These are phyloP conservation scores for Mucor saturninus DNA, from an alignment of 371 early-diverging fungal species.

Conservation along the genomic window DNA sequence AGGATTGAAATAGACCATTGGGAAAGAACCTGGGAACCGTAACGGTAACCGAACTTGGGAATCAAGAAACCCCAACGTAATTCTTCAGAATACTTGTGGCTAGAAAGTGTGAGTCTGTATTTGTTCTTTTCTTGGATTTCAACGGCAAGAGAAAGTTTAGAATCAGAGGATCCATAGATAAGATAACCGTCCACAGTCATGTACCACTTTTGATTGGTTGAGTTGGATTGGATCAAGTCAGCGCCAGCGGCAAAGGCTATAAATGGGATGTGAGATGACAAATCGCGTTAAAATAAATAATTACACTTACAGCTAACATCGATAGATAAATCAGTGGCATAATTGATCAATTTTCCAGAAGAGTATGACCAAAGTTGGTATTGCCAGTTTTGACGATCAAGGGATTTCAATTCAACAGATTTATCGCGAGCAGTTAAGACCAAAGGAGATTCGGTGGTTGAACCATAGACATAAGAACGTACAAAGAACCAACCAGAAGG, in stretches of 20 bases:
- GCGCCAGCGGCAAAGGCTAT: conserved; percentile 25
- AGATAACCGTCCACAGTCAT: conserved; percentile 33
- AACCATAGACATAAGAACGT: conserved; percentile 29
- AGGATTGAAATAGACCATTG: conserved; percentile 30
- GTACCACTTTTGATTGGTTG: conserved; percentile 26
- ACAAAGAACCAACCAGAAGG: conserved; percentile 55
- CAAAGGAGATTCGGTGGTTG: conserved; percentile 45
- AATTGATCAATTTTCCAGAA: conserved; percentile 56
- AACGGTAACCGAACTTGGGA: conserved; percentile 32
- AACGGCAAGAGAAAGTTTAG: conserved; percentile 32
- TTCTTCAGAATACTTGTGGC: conserved; percentile 21
- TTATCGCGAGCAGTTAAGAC: conserved; percentile 41
- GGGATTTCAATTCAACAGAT: conserved; percentile 26
- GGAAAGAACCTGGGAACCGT: conserved; percentile 25
- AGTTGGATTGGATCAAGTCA: conserved; percentile 19
- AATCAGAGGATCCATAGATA: conserved; percentile 27
- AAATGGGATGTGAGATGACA: neutral
- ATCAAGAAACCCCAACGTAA: conserved; percentile 33
- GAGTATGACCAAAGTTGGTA: conserved; percentile 57
- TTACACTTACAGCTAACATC: conserved; percentile 39
- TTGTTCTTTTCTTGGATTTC: conserved; percentile 10
- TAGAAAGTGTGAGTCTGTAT: conserved; percentile 19
- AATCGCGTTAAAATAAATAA: conserved; percentile 1
- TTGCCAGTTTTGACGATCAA: conserved; percentile 45
- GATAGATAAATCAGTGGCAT: conserved; percentile 51